phyloP scores from a whole-genome alignment of 768 basidiomycete genomes.

The Tricholoma bakamatsutake region DNA sequence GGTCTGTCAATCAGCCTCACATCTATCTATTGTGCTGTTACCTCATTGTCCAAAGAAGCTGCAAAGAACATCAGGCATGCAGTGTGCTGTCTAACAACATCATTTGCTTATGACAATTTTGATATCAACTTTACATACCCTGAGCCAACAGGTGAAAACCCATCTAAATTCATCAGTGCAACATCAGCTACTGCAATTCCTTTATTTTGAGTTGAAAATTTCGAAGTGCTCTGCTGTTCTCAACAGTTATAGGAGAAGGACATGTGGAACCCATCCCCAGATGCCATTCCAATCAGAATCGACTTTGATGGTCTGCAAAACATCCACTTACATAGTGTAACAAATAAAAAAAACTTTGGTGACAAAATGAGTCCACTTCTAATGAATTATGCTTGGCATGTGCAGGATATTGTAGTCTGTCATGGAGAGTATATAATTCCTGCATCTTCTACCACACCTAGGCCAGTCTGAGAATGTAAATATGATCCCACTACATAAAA shows the following conservation, averaged over 20 bases:
- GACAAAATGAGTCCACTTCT: constrained; percentile 2
- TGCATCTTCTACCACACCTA: no score
- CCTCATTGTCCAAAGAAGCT: constrained; percentile 16
- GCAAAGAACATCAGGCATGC: constrained; percentile 6
- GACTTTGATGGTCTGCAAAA: not conserved
- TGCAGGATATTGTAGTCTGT: not conserved
- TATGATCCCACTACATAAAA: constrained; percentile 12
- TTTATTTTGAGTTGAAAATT: constrained; percentile 12
- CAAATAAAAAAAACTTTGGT: constrained; percentile 7
- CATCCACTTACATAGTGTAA: constrained; percentile 1
- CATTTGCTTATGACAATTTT: constrained; percentile 32
- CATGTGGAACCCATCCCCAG: constrained; percentile 12
- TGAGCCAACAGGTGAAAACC: constrained; percentile 21
- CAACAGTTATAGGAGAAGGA: constrained; percentile 24
- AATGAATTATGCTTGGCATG: constrained; percentile 10
- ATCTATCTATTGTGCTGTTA: constrained; percentile 12
- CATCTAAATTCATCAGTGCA: constrained; percentile 16
- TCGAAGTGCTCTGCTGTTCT: constrained; percentile 21
- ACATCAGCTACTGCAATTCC: constrained; percentile 23
- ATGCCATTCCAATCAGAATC: not conserved
- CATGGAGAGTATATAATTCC: no score
- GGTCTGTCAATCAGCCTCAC: constrained; percentile 17
- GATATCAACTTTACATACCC: constrained; percentile 24
- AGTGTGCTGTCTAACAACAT: constrained; percentile 13
- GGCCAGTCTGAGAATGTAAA: no score